phyloP scores from a whole-genome alignment of 345 rosid genomes.

The Eutrema yunnanense region DNA sequence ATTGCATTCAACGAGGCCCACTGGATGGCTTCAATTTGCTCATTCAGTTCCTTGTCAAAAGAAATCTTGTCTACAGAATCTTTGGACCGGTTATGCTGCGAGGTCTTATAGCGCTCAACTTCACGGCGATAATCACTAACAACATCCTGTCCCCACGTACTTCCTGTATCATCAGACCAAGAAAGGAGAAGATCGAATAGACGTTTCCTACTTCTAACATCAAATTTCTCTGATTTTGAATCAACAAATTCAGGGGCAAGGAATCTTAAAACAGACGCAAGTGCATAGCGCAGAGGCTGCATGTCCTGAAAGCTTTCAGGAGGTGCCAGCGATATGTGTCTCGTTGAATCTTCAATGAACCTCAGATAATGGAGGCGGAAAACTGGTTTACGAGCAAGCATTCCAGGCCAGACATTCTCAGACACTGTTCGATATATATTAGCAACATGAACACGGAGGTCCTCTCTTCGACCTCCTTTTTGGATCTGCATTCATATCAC shows the following conservation, averaged over 20 bases:
- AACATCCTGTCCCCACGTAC: constrained; percentile 83
- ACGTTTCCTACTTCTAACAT: constrained; percentile 78
- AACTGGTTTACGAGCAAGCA: constrained; percentile 76
- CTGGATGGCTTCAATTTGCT: constrained; percentile 91
- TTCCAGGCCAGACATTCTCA: constrained; percentile 96
- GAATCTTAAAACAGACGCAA: constrained; percentile 82
- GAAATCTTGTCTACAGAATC: constrained; percentile 90
- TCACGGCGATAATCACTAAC: constrained; percentile 91
- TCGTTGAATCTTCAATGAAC: constrained; percentile 83
- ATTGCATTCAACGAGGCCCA: constrained; percentile 98
- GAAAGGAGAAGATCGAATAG: constrained; percentile 86
- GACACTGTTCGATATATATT: constrained; percentile 88
- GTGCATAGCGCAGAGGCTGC: constrained; percentile 88
- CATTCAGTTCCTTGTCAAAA: constrained; percentile 87
- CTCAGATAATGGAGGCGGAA: constrained; percentile 86
- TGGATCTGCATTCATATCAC: constrained; percentile 56
- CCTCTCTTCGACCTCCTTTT: constrained; percentile 87
- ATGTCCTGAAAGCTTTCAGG: constrained; percentile 82
- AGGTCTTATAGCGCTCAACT: constrained; percentile 91
- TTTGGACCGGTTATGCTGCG: constrained; percentile 86
- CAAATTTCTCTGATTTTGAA: constrained; percentile 87
- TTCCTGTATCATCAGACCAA: constrained; percentile 86
- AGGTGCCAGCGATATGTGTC: constrained; percentile 51
- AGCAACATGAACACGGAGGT: constrained; percentile 78
- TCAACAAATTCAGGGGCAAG: constrained; percentile 96